Evolutionary conservation across 768 basidiomycete genomes (phyloP).

Genomic region (Kwoniella shandongensis): DNA sequence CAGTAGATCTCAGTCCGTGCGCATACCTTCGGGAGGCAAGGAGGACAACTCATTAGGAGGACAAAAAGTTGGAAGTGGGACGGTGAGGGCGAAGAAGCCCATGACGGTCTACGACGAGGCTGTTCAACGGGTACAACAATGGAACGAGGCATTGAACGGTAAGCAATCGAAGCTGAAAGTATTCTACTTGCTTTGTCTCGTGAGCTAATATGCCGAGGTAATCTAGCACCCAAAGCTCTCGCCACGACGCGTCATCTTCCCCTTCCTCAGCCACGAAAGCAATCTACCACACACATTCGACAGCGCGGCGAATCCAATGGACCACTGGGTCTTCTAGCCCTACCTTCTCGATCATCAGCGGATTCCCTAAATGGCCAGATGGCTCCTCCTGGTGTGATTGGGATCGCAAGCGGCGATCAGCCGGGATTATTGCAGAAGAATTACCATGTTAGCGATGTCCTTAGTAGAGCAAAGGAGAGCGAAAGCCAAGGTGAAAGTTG

Average conservation of each 20-base stretch:
- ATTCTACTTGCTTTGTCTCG: not conserved
- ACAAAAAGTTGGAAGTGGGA: conserved; percentile 47
- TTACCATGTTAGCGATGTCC: conserved; percentile 30
- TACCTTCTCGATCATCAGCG: conserved; percentile 36
- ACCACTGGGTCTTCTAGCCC: conserved; percentile 11
- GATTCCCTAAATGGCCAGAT: conserved; percentile 41
- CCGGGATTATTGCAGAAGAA: conserved; percentile 61
- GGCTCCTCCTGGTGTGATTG: conserved; percentile 6
- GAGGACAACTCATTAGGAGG: not conserved
- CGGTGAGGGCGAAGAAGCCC: conserved; percentile 54
- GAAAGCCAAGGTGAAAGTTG: conserved; percentile 68
- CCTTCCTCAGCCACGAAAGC: conserved; percentile 19
- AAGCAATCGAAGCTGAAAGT: conserved; percentile 46
- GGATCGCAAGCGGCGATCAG: conserved; percentile 14
- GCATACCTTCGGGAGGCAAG: conserved; percentile 27
- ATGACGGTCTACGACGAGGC: conserved; percentile 81
- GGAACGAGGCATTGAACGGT: conserved; percentile 98
- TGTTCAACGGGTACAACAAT: conserved; percentile 92
- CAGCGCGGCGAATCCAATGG: conserved; percentile 6
- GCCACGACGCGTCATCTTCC: conserved; percentile 40
- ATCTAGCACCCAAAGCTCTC: conserved; percentile 47
- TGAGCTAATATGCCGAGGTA: conserved; percentile 8
- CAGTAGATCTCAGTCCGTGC: conserved; percentile 15
- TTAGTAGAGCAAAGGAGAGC: conserved; percentile 37
- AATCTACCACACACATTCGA: conserved; percentile 11